Evolutionary conservation across 1,139 yeast genomes (phyloP), one percentile per base, ranked within the genome.

Genomic region (Saccharomyces hybrid): DNA sequence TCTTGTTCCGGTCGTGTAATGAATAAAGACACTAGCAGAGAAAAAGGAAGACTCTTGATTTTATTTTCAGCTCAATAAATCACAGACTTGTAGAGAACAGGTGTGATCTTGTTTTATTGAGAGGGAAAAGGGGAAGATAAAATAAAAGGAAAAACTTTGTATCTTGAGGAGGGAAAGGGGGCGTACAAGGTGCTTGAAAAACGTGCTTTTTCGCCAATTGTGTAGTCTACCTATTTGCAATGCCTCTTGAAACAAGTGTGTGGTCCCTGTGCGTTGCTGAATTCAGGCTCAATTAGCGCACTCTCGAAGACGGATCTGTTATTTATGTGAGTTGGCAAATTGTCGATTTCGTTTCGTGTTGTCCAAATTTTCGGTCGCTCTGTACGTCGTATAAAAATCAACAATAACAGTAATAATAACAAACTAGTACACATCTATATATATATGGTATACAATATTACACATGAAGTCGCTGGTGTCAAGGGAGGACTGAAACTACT

Each of bases 1-100:
- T 90, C 71, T 71, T 82, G 26, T 20, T 28, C 34, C 48, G 28
- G 47, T 54, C 29, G 50, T 42, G 34, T 27, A 7, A 38, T 38
- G 25, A 26, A 44, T n/a, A 44, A 29, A 50, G 42, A 44, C 48
- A 47, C 42, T 29, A 50, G 23, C 16, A 25, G 32, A 29, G 23
- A 29, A 27, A 27, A 8, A 20, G 23, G 4, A 20, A 20, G 23
- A 7, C 11, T 20, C 23, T 20, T 20, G 4, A 38, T 16, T 4
- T 11, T 16, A 4, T 9, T 38, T 32, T 38, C 44, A 38, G 44
- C 4, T 38, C 11, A 38, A 38, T 38, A 16, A 38, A 38, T 6
- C 44, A 16, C 44, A 13, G 5, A 38, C 5, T 16, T 8, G 44
- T 38, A 20, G 23, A 3, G 23, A 23, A 38, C 26, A 20, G 44